Base-by-base conservation (phyloP, 768 basidiomycete genomes). In the Ramaria sp. region DNA sequence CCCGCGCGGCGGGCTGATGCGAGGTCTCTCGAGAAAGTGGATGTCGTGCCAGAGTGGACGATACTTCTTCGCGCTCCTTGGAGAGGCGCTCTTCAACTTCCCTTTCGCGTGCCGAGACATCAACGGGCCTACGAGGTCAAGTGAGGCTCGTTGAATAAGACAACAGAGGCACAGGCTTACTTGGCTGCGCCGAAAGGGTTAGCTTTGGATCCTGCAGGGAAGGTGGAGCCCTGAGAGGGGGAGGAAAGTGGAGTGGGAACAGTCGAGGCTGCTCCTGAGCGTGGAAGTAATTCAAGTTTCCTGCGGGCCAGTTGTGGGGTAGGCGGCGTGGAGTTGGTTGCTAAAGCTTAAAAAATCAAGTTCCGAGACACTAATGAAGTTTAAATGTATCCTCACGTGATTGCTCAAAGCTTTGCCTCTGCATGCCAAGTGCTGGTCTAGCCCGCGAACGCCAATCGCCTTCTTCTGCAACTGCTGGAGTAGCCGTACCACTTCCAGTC, bases 131-230 rank as follows among this genome's bases (percentile, higher is more conserved):
- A 55, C 28, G 28, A 50, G 54, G 25, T n/a, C 20, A 6, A 5
- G n/a, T 32, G 48, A 50, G 28, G 18, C 15, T 15, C 34, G n/a
- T 16, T 50, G 32, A 50, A 15, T 36, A 50, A 16, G 28, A 27
- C 25, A n/a, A 47, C 13, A 47, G 25, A 61, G 25, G 15, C 22
- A 15, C 25, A 24, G 18, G 66, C 78, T 48, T 61, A 88, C 88
- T 71, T 84, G 34, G 95, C 95, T 52, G 77, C 75, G 48, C 95
- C 96, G 63, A 98, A 98, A 5, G 94, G 94, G 65, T 77, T 92
- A 56, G 84, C 64, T 34, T 60, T 20, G 67, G 64, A n/a, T 63
- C 59, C 43, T 49, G 71, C 65, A 15, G 74, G 69, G 54, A 76
- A 68, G 3, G 76, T 71, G 61, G 87, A 78, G 69, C 85, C 85